phyloP scores from a whole-genome alignment of 2,329 filamentous ascomycete species.

The Hypomyces rosellus region DNA sequence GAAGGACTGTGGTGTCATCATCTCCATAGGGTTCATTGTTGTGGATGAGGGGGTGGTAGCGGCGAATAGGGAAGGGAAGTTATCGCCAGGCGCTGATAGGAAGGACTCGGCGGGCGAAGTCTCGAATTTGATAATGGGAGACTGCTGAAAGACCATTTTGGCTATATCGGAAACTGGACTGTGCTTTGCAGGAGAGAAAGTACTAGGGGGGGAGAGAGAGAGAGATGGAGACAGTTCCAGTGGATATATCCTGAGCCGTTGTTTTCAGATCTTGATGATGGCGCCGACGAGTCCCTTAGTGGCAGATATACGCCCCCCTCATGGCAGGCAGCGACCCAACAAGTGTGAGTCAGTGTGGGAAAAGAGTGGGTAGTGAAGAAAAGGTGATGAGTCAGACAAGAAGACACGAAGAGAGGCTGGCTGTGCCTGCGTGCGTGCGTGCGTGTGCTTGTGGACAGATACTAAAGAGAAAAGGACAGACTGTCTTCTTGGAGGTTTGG shows the following conservation, averaged over 20 bases:
- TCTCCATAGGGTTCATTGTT: slow-evolving; percentile 41
- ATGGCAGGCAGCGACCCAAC: slow-evolving; percentile 19
- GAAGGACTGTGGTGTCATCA: slow-evolving; percentile 43
- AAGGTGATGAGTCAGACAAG: slow-evolving; percentile 17
- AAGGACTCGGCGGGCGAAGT: slow-evolving; percentile 49
- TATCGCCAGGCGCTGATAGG: slow-evolving; percentile 43
- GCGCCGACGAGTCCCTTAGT: slow-evolving; percentile 13
- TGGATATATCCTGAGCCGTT: not conserved
- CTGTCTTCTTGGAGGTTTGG: slow-evolving; percentile 17
- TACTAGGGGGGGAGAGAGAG: not conserved
- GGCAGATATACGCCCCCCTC: slow-evolving; percentile 12
- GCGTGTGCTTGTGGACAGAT: not conserved
- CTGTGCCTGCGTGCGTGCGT: too few relatives aligned
- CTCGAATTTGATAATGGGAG: slow-evolving; percentile 46
- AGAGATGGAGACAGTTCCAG: not conserved
- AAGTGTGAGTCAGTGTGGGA: slow-evolving; percentile 16
- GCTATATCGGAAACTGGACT: not conserved
- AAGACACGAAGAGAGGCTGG: too few relatives aligned
- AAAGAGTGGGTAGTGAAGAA: slow-evolving; percentile 1
- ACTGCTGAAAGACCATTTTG: slow-evolving; percentile 34
- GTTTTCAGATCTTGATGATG: slow-evolving; percentile 1
- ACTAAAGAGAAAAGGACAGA: slow-evolving; percentile 19
- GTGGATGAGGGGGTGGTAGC: slow-evolving; percentile 24
- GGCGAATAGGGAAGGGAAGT: slow-evolving; percentile 44
- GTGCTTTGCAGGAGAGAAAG: not conserved